These are phyloP conservation scores for Colletotrichum tropicale DNA, from an alignment of 2,329 filamentous ascomycete species.

Conservation along the genomic window DNA sequence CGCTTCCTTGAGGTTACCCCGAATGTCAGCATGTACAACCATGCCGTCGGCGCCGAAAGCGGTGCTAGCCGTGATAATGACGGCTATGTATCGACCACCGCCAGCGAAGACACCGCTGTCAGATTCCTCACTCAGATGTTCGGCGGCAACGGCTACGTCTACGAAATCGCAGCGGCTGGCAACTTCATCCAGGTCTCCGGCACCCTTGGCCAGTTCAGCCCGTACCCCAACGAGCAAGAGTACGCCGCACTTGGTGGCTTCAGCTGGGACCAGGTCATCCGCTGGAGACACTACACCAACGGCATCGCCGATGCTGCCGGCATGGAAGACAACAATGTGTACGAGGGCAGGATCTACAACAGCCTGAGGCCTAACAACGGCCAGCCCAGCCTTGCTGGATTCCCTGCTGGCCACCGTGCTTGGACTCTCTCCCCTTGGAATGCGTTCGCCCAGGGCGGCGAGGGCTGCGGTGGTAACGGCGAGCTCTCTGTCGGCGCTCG, in stretches of 20 bases:
- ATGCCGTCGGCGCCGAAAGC: background rate
- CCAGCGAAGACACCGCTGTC: background rate
- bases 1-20: rapidly evolving
- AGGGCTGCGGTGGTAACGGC: background rate
- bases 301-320: background rate
- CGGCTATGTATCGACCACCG: background rate
- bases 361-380: background rate
- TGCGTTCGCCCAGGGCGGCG: background rate
- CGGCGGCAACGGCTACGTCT: background rate
- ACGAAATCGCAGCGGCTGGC: rapidly evolving
- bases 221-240: background rate
- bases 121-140: background rate
- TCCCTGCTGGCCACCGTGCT: background rate
- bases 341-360: background rate
- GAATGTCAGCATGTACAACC: background rate
- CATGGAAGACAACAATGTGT: background rate
- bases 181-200: background rate
- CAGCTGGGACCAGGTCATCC: background rate
- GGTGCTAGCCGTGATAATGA: background rate
- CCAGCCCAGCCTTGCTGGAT: background rate
- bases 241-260: background rate
- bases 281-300: background rate
- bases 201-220: background rate
- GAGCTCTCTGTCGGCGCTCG: background rate
- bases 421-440: background rate